phyloP scores from a whole-genome alignment of 2,329 filamentous ascomycete genomes.

The Colletotrichum karsti region DNA sequence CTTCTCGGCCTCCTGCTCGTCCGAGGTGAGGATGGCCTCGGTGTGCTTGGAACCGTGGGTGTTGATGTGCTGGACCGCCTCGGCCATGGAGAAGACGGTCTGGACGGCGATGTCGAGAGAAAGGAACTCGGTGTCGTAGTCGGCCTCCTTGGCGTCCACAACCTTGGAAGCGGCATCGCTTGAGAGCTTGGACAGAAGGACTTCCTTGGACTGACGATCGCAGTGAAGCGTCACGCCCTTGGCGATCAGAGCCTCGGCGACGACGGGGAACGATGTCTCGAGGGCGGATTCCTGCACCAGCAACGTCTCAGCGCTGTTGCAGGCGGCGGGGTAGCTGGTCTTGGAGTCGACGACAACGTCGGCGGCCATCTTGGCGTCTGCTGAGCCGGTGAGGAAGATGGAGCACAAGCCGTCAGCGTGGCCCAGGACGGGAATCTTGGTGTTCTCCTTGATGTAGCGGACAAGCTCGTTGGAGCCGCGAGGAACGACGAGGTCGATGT shows the following conservation, averaged over 20 bases:
- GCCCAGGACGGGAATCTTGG: constrained; percentile 93
- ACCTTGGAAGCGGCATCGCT: constrained; percentile 52
- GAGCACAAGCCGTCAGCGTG: constrained; percentile 95
- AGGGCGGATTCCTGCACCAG: constrained; percentile 82
- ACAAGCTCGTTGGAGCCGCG: constrained; percentile 91
- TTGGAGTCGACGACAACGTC: constrained; percentile 90
- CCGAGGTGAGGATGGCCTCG: constrained; percentile 84
- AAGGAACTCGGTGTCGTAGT: constrained; percentile 91
- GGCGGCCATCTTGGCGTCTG: constrained; percentile 75
- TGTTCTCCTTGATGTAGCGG: constrained; percentile 86
- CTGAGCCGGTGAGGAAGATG: constrained; percentile 84
- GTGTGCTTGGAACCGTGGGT: constrained; percentile 92
- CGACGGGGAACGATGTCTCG: constrained; percentile 66
- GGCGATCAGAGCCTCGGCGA: constrained; percentile 77
- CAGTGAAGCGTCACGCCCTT: constrained; percentile 87
- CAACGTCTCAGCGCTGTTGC: constrained; percentile 93
- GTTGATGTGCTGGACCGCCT: constrained; percentile 91
- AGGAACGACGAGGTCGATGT: constrained; percentile 95
- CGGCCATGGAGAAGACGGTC: constrained; percentile 72
- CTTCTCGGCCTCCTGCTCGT: constrained; percentile 72
- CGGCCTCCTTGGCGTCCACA: constrained; percentile 71
- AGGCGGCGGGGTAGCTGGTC: constrained; percentile 92
- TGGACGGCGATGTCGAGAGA: constrained; percentile 86
- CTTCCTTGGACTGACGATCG: constrained; percentile 73
- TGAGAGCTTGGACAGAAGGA: constrained; percentile 53